Evolutionary conservation across 441 rosid genomes (phyloP).

Genomic region (Viola pubescens): DNA sequence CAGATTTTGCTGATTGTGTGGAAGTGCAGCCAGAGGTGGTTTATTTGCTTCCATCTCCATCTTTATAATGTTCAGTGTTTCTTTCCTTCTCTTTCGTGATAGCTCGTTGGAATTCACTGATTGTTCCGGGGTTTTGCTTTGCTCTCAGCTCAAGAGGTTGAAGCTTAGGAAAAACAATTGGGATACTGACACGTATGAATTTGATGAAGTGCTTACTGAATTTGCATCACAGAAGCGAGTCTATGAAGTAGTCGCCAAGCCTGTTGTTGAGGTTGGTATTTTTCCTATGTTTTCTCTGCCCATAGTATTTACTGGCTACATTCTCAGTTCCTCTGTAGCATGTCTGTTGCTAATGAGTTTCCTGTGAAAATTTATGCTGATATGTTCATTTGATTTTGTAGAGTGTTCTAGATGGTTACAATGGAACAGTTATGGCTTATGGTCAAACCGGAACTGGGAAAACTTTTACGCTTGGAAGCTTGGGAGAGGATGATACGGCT

Average conservation of each 20-base stretch:
- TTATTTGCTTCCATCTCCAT: constrained; percentile 3
- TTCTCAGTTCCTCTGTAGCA: not conserved
- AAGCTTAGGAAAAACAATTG: constrained; percentile 92
- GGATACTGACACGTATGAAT: constrained; percentile 88
- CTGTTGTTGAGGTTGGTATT: constrained; percentile 82
- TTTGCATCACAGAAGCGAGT: constrained; percentile 93
- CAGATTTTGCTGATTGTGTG: constrained; percentile 94
- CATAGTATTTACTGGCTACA: not conserved
- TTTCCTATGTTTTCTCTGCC: constrained; percentile 9
- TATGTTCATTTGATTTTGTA: constrained; percentile 19
- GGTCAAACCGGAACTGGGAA: constrained; percentile 99
- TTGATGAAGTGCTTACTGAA: constrained; percentile 86
- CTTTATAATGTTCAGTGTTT: not conserved
- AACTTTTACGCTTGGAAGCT: constrained; percentile 88
- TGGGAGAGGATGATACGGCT: constrained; percentile 82
- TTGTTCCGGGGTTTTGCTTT: constrained; percentile 9
- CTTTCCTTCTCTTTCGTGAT: not conserved
- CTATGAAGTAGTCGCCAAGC: constrained; percentile 94
- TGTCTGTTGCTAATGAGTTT: not conserved
- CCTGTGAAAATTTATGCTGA: not conserved
- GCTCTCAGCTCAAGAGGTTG: constrained; percentile 69
- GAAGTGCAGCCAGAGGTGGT: constrained; percentile 85
- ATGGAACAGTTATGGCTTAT: constrained; percentile 98
- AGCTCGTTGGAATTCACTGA: constrained; percentile 4
- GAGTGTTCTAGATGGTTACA: constrained; percentile 98